Evolutionary conservation across 2,329 filamentous ascomycete species (phyloP), one percentile per base, ranked within the genome.

Genomic region (Neospermospora avenae): DNA sequence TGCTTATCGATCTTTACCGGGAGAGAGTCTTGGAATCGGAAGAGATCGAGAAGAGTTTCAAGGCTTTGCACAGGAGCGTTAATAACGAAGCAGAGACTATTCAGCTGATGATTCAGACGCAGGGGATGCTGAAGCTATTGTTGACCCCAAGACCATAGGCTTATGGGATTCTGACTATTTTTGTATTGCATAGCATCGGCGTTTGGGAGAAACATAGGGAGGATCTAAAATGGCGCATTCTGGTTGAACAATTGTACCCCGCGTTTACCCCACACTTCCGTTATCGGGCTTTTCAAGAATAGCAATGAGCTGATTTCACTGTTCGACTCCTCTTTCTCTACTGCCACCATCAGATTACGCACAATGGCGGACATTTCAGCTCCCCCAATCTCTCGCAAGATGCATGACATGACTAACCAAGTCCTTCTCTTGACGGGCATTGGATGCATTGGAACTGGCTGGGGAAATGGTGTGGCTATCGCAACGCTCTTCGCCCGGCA

Each of bases 1-100:
- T 92, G 61, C 79, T 98, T 37, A 78, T 98, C 20, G 93, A 99
- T 70, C 78, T 98, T 39, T 99, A 98, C 74, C 86, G 89, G 31
- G 87, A 90, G 72, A 89, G 91, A 67, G 81, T 92, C 24, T 89
- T 85, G 2, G 85, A 86, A 53, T 92, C 88, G 37, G 80, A 84
- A 6, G 86, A 90, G 72, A 82, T 98, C 58, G 86, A 90, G 63
- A 80, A 80, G 53, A 81, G 87, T 52, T 86, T 98, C 69, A 81
- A 84, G 67, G 80, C 80, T 52, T 78, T 97, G 64, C 85, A 89
- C 71, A 78, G 81, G 48, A 80, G 87, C 41, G 93, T 98, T 20
- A 82, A 84, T 63, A 78, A 83, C 42, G 90, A 95, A 74, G 88
- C 93, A 11, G 91, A 96, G 74, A 86, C 88, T 70, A 90, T 91